Percentiles rank a stretch among this genome's conserved stretches.
phyloP scores from a whole-genome alignment of 2,329 filamentous ascomycete genomes.

The Trematosphaeria pertusa region DNA sequence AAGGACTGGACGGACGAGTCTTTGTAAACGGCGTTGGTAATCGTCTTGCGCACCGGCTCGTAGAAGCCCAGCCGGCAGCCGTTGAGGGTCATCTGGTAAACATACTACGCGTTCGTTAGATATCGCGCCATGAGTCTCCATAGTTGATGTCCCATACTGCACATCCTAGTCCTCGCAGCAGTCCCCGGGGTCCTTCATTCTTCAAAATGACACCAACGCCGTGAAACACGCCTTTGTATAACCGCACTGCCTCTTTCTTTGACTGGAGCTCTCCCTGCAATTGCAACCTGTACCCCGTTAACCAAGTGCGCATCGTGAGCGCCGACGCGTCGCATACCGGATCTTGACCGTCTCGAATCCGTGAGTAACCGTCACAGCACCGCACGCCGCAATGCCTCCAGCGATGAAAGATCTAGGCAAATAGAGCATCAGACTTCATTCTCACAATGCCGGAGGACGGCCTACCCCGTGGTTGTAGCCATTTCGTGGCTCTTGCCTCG shows the following conservation, averaged over 20 bases:
- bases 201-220: slow-evolving; percentile 87
- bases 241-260: slow-evolving; percentile 81
- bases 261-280: slow-evolving; percentile 93
- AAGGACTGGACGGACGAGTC: slow-evolving; percentile 81
- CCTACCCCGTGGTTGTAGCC: slow-evolving; percentile 58
- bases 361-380: slow-evolving; percentile 95
- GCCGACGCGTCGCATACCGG: slow-evolving; percentile 63
- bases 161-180: slow-evolving; percentile 88
- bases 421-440: slow-evolving; percentile 3
- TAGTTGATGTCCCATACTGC: slow-evolving; percentile 60
- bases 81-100: slow-evolving; percentile 96
- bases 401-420: slow-evolving; percentile 80
- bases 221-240: slow-evolving; percentile 92
- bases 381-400: slow-evolving; percentile 94
- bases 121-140: neutral
- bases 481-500: slow-evolving; percentile 37
- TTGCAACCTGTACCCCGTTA: slow-evolving; percentile 72
- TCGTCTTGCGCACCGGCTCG: slow-evolving; percentile 81
- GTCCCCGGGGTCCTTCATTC: slow-evolving; percentile 85
- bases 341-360: slow-evolving; percentile 99
- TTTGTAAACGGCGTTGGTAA: slow-evolving; percentile 74
- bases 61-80: slow-evolving; percentile 97
- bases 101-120: slow-evolving; percentile 63
- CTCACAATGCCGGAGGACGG: neutral
- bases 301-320: slow-evolving; percentile 9